Evolutionary conservation across 805 yeast species (phyloP).

Genomic region (Jamesozyma lodderae): DNA sequence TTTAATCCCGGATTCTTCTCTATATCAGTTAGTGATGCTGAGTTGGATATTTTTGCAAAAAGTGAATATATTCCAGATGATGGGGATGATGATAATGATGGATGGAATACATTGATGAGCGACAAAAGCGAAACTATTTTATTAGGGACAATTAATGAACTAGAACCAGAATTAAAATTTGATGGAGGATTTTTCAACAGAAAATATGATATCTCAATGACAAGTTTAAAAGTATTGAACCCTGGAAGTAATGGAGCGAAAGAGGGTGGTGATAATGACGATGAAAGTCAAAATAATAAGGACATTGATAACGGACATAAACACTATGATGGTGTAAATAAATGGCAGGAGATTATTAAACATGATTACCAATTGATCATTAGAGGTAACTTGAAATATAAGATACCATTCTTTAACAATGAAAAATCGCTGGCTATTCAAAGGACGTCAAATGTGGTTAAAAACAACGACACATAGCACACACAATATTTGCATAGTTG

Average conservation of each 20-base stretch:
- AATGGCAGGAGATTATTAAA: slow-evolving; percentile 67
- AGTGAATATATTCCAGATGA: slow-evolving; percentile 24
- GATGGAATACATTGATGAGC: no score
- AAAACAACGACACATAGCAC: no score
- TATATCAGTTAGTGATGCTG: slow-evolving; percentile 53
- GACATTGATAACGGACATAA: slow-evolving; percentile 14
- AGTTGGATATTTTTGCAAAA: slow-evolving; percentile 78
- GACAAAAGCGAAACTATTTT: slow-evolving; percentile 49
- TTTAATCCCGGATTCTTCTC: slow-evolving; percentile 81
- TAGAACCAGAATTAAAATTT: slow-evolving; percentile 69
- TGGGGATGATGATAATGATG: not conserved
- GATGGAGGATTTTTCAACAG: slow-evolving; percentile 70
- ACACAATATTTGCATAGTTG: no score
- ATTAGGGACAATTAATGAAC: slow-evolving; percentile 54
- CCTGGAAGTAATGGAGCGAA: slow-evolving; percentile 47
- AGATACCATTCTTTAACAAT: slow-evolving; percentile 51
- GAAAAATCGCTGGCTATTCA: slow-evolving; percentile 54
- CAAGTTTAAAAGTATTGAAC: slow-evolving; percentile 59
- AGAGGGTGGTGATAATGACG: slow-evolving; percentile 15
- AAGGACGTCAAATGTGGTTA: slow-evolving; percentile 45
- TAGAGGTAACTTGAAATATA: slow-evolving; percentile 73
- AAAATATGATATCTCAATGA: slow-evolving; percentile 47
- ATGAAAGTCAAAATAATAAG: slow-evolving; percentile 6
- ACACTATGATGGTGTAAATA: slow-evolving; percentile 35
- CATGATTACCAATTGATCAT: slow-evolving; percentile 81